Conservation (phyloP, 495 filamentous ascomycete genomes). For the Hypoxylon perforatum region DNA sequence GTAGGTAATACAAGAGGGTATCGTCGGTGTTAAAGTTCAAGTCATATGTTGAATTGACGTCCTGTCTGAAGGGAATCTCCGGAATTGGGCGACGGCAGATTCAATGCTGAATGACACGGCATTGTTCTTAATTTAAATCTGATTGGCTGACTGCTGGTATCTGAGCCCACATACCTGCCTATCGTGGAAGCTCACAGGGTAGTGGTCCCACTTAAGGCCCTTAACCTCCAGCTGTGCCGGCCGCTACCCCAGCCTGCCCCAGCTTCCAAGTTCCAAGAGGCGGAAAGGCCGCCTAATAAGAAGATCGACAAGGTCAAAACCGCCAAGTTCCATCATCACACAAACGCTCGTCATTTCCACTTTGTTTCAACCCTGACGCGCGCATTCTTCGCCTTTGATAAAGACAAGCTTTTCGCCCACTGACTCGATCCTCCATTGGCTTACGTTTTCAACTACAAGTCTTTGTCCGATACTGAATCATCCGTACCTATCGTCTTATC, state of each 20-base stretch:
- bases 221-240: not conserved
- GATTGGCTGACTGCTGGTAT: not conserved
- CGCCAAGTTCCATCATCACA: slow-evolving; percentile 13
- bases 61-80: slow-evolving; percentile 9
- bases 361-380: slow-evolving; percentile 12
- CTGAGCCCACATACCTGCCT: slow-evolving; percentile 6
- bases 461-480: not conserved
- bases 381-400: not conserved
- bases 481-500: not conserved
- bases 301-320: slow-evolving; percentile 19
- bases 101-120: not conserved
- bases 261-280: not conserved
- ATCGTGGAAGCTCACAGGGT: not conserved
- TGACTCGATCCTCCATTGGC: not conserved
- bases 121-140: not conserved
- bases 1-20: not conserved
- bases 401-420: slow-evolving; percentile 3
- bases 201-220: not conserved
- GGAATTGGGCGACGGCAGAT: not conserved
- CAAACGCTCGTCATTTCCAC: slow-evolving; percentile 7
- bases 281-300: not conserved
- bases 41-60: slow-evolving; percentile 3
- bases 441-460: not conserved
- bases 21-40: not conserved
- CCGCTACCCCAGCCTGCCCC: not conserved